Evolutionary conservation across 805 yeast species (phyloP).

Genomic region (Starmerella lactis-condensi): DNA sequence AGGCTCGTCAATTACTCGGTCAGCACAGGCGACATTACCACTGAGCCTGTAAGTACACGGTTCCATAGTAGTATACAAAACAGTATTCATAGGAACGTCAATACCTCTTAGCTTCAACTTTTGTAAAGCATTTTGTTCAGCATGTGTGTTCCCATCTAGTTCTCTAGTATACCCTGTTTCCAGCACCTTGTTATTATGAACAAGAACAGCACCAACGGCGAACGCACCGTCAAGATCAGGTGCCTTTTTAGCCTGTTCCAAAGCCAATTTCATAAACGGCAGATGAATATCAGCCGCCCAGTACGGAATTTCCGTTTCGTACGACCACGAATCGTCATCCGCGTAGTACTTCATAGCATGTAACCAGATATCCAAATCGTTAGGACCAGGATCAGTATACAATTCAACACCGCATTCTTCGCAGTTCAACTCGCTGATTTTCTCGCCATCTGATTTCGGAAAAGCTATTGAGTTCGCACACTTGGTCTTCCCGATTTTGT

Average conservation of each 20-base stretch:
- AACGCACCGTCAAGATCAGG: slow-evolving; percentile 71
- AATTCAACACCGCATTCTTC: slow-evolving; percentile 47
- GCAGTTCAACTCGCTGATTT: slow-evolving; percentile 40
- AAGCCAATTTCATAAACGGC: slow-evolving; percentile 54
- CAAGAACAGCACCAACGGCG: slow-evolving; percentile 84
- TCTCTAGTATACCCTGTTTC: slow-evolving; percentile 80
- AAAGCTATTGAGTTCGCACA: slow-evolving; percentile 46
- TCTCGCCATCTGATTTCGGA: slow-evolving; percentile 38
- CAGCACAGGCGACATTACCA: slow-evolving; percentile 78
- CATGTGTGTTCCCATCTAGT: slow-evolving; percentile 87
- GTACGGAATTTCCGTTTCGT: slow-evolving; percentile 55
- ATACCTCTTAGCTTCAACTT: slow-evolving; percentile 29
- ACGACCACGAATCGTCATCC: slow-evolving; percentile 39
- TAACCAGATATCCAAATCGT: slow-evolving; percentile 73
- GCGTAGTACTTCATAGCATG: slow-evolving; percentile 70
- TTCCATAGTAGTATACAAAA: slow-evolving; percentile 89
- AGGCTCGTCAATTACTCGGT: slow-evolving; percentile 43
- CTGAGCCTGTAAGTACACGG: slow-evolving; percentile 82
- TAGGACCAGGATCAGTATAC: slow-evolving; percentile 75
- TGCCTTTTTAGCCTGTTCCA: slow-evolving; percentile 62
- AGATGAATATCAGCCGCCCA: slow-evolving; percentile 56
- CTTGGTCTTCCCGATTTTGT: slow-evolving; percentile 50
- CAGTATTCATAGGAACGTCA: slow-evolving; percentile 54
- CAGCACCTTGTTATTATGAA: slow-evolving; percentile 41
- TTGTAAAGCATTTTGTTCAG: slow-evolving; percentile 83